A percentile compares a stretch with the other conserved stretches of the same genome.
These are phyloP conservation scores for Lachancea cidri DNA, from an alignment of 805 yeast species.

Conservation along the genomic window DNA sequence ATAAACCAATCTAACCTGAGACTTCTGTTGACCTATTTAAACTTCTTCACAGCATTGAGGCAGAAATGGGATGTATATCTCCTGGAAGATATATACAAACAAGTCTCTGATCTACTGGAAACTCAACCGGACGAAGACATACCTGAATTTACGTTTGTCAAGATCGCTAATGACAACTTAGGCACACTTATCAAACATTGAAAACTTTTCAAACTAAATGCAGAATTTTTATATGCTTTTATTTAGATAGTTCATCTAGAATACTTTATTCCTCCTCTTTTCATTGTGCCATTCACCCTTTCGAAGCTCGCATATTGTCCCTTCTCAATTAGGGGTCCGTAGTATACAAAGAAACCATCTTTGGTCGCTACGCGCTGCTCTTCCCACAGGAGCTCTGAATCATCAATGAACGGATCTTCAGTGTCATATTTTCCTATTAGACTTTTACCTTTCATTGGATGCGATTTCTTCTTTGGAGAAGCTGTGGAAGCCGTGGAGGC, in stretches of 20 bases:
- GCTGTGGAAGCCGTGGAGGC: conserved; percentile 17
- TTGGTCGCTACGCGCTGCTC: conserved; percentile 88
- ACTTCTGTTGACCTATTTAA: conserved; percentile 50
- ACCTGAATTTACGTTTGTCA: conserved; percentile 27
- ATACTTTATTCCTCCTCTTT: conserved; percentile 35
- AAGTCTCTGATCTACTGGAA: conserved; percentile 24
- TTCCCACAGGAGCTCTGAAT: conserved; percentile 86
- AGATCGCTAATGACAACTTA: conserved; percentile 25
- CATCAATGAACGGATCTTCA: conserved; percentile 95
- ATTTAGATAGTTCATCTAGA: conserved; percentile 7
- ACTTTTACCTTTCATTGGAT: conserved; percentile 51
- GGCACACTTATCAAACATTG: conserved; percentile 5
- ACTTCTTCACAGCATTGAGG: conserved; percentile 42
- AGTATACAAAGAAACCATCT: conserved; percentile 93
- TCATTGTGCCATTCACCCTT: conserved; percentile 41
- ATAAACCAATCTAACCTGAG: conserved; percentile 32
- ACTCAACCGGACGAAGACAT: conserved; percentile 13
- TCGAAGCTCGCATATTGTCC: conserved; percentile 44
- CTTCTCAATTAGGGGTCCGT: conserved; percentile 81
- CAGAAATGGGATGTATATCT: conserved; percentile 28
- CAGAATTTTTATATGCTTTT: not conserved
- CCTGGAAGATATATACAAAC: conserved; percentile 29
- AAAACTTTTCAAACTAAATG: not conserved
- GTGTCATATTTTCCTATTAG: conserved; percentile 87
- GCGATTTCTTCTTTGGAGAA: conserved; percentile 28